Evolutionary conservation across 495 filamentous ascomycete genomes (phyloP).

Genomic region (Friedmanniomyces simplex): DNA sequence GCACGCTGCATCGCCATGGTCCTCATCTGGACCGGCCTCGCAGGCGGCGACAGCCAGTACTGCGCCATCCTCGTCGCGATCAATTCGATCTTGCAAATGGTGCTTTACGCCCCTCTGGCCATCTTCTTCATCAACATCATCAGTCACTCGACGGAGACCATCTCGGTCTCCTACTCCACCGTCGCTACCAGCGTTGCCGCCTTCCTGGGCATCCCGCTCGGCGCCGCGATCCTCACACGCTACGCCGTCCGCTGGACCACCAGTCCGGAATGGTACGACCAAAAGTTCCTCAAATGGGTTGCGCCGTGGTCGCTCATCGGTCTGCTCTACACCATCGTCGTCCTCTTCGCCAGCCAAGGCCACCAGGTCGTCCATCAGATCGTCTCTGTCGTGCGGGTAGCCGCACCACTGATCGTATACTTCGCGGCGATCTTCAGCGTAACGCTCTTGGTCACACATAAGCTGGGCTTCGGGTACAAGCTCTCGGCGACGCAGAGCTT

Average conservation of each 20-base stretch:
- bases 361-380: conserved; percentile 72
- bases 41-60: conserved; percentile 71
- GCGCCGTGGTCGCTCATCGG: conserved; percentile 73
- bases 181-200: conserved; percentile 74
- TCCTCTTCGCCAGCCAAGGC: conserved; percentile 78
- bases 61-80: conserved; percentile 85
- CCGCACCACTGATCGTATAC: conserved; percentile 71
- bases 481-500: conserved; percentile 74
- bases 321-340: conserved; percentile 73
- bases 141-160: conserved; percentile 29
- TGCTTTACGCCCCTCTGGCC: conserved; percentile 71
- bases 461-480: conserved; percentile 59
- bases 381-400: conserved; percentile 67
- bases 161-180: conserved; percentile 53
- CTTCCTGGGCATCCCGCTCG: conserved; percentile 79
- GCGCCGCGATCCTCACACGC: conserved; percentile 66
- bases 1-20: conserved; percentile 83
- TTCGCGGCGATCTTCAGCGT: conserved; percentile 62
- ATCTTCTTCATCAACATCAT: conserved; percentile 70
- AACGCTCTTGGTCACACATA: conserved; percentile 48
- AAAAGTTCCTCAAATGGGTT: conserved; percentile 55
- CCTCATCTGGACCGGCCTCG: conserved; percentile 67
- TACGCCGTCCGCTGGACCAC: conserved; percentile 46
- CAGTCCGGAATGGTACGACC: conserved; percentile 52
- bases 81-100: conserved; percentile 79